Evolutionary conservation across 2,329 filamentous ascomycete species (phyloP).

Genomic region (Diaporthe vexans): DNA sequence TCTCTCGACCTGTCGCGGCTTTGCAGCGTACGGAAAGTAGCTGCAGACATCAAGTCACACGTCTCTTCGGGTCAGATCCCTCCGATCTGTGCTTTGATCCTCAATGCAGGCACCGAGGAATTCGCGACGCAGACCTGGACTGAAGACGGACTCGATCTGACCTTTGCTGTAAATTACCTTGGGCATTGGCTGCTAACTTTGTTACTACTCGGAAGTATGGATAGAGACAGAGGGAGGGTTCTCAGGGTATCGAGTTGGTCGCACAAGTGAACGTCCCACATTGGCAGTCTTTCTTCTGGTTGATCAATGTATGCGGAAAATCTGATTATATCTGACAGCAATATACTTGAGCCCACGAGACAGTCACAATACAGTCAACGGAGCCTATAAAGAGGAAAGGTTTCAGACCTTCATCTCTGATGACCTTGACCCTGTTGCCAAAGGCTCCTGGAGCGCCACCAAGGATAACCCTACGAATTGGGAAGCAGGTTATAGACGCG

Average conservation of each 20-base stretch:
- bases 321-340: background rate
- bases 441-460: background rate
- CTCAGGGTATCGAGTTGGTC: constrained; percentile 43
- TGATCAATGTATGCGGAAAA: background rate
- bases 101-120: constrained; percentile 50
- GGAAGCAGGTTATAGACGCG: constrained; percentile 15
- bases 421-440: constrained; percentile 8
- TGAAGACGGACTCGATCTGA: constrained; percentile 39
- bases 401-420: background rate
- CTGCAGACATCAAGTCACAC: constrained; percentile 48
- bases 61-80: constrained; percentile 52
- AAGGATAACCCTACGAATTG: background rate
- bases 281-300: background rate
- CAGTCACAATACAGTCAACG: background rate
- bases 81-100: constrained; percentile 55
- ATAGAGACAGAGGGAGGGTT: constrained; percentile 43
- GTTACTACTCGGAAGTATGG: constrained; percentile 46
- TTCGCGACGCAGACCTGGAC: constrained; percentile 43
- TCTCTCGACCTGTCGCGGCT: constrained; percentile 51
- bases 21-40: constrained; percentile 46
- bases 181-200: constrained; percentile 46
- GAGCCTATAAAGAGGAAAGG: background rate
- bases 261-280: background rate
- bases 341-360: background rate
- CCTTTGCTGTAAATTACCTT: constrained; percentile 46